Evolutionary conservation across 2,329 filamentous ascomycete species (phyloP).

Genomic region (Botrytis fragariae): DNA sequence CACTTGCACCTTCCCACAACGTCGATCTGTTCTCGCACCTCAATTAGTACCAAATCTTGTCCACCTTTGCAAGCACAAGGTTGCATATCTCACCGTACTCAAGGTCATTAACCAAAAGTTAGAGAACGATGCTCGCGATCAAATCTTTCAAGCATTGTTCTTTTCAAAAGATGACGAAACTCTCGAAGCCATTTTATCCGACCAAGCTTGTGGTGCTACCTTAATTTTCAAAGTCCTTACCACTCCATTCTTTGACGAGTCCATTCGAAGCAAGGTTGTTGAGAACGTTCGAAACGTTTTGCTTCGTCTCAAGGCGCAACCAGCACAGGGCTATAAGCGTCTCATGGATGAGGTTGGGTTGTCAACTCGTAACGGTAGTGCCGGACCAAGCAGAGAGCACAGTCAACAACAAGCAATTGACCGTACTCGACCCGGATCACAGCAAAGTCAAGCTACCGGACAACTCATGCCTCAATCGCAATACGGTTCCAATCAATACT

Average conservation of each 20-base stretch:
- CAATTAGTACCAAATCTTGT: slow-evolving; percentile 90
- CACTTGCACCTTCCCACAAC: slow-evolving; percentile 91
- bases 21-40: slow-evolving; percentile 87
- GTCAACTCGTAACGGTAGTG: slow-evolving; percentile 58
- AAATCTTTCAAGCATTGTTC: slow-evolving; percentile 86
- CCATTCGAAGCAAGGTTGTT: slow-evolving; percentile 80
- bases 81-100: slow-evolving; percentile 92
- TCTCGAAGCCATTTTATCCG: slow-evolving; percentile 84
- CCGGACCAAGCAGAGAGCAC: slow-evolving; percentile 39
- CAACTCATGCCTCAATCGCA: slow-evolving; percentile 43
- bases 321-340: slow-evolving; percentile 94
- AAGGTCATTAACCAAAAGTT: slow-evolving; percentile 99
- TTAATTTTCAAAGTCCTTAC: slow-evolving; percentile 98
- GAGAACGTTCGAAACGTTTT: slow-evolving; percentile 91
- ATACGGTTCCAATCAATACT: slow-evolving; percentile 50
- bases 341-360: slow-evolving; percentile 98
- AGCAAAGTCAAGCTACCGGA: slow-evolving; percentile 48
- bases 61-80: slow-evolving; percentile 96
- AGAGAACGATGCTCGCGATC: slow-evolving; percentile 87
- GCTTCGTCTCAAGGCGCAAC: slow-evolving; percentile 85
- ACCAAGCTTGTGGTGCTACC: slow-evolving; percentile 89
- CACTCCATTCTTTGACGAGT: slow-evolving; percentile 95
- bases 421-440: slow-evolving; percentile 55
- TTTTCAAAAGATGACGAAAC: slow-evolving; percentile 84
- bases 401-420: slow-evolving; percentile 44